Evolutionary conservation across 73 alveolate species (phyloP), one percentile per base, ranked within the genome.

Genomic region (Paramecium biaurelia): DNA sequence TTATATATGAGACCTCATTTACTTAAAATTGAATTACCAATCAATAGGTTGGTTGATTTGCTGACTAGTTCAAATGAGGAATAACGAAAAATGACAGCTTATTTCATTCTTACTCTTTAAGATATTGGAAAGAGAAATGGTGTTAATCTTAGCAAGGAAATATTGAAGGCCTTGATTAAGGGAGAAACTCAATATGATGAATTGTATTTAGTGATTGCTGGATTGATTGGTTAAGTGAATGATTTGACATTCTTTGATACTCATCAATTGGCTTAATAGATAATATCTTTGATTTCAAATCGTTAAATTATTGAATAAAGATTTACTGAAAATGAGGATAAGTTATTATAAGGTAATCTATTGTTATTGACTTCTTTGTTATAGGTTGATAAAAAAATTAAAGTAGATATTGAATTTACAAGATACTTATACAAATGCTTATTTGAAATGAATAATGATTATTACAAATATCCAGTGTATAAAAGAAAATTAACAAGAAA

Each of bases 311-410:
- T 79, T 7, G 90, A 79, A 26, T 28, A 79, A 24, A 79, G 90
- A 79, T 79, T 79, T 7, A 26, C 43, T 12, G 90, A 79, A 79
- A 79, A 79, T 79, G 90, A 79, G 18, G 90, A 79, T 43, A 79
- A 79, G 23, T 12, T 79, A 24, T 18, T 47, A 6, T 45, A 79
- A 42, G 90, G 90, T 1, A 23, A 45, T 21, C n/a, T 79, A 26
- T 12, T 79, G 12, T 47, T 79, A 21, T 45, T 79, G n/a, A 79
- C 70, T n/a, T 43, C 90, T 2, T 45, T 79, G 5, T 20, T 79
- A 7, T 7, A 79, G 23, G 47, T 45, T 1, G 90, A 79, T 15
- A 18, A 15, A 41, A 79, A 23, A 5, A 79, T 24, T 20, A 21
- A 15, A 9, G 32, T 41, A 20, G 53, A 38, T 2, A 32, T 20